phyloP scores from a whole-genome alignment of 2,329 filamentous ascomycete genomes.

The Sphaerulina vaccinii region DNA sequence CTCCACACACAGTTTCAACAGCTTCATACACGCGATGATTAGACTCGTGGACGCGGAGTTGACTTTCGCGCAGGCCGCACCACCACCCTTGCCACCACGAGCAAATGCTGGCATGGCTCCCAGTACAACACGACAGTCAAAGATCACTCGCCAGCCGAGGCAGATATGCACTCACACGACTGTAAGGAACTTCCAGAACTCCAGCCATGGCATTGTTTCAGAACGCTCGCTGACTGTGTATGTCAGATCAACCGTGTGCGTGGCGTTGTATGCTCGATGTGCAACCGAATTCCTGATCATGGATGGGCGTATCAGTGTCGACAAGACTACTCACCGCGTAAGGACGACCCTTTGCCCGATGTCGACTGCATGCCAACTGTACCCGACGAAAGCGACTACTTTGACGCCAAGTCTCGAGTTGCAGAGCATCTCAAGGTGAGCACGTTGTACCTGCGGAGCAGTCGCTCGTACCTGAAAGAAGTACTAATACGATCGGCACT shows the following conservation, averaged over 20 bases:
- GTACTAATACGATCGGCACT: not conserved
- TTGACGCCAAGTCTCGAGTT: slow-evolving; percentile 27
- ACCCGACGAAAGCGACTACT: slow-evolving; percentile 21
- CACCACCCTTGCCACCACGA: slow-evolving; percentile 13
- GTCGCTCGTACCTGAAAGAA: not conserved
- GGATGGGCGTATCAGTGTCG: slow-evolving; percentile 75
- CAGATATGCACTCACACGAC: slow-evolving; percentile 65
- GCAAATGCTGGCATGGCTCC: slow-evolving; percentile 4
- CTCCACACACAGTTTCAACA: not conserved
- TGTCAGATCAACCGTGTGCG: slow-evolving; percentile 64
- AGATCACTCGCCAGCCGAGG: slow-evolving; percentile 15
- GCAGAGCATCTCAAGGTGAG: slow-evolving; percentile 28
- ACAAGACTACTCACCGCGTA: slow-evolving; percentile 52
- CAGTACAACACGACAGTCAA: slow-evolving; percentile 3
- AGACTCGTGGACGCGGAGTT: not conserved
- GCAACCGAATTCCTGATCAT: slow-evolving; percentile 54
- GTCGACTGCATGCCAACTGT: slow-evolving; percentile 15
- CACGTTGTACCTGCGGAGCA: not conserved
- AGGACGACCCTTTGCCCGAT: slow-evolving; percentile 14
- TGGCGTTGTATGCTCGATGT: slow-evolving; percentile 58
- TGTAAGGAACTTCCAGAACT: not conserved
- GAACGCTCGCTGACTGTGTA: not conserved
- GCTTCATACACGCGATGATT: not conserved
- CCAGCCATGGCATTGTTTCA: not conserved
- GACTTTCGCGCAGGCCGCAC: slow-evolving; percentile 21